Evolutionary conservation across 73 alveolate genomes (phyloP).

Genomic region (Paramecium primaurelia): DNA sequence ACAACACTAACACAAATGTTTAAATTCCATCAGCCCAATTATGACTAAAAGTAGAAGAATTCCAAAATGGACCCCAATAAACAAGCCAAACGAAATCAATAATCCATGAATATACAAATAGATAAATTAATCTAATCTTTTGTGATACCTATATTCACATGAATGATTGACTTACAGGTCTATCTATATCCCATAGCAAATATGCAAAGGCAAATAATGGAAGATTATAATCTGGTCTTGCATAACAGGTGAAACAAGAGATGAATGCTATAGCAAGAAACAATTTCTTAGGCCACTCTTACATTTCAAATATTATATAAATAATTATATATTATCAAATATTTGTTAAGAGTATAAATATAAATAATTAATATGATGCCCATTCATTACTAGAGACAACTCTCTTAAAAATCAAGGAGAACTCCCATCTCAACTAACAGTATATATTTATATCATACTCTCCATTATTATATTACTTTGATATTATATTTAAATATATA

Average conservation of each 20-base stretch:
- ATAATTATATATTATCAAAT: background rate
- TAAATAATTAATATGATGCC: background rate
- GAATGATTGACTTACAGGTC: conserved; percentile 40
- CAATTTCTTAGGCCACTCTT: conserved; percentile 44
- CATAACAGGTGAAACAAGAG: conserved; percentile 59
- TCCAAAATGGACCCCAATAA: conserved; percentile 66
- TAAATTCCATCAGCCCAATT: conserved; percentile 64
- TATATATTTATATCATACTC: too few relatives aligned
- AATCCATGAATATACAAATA: conserved; percentile 58
- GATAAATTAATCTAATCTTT: conserved; percentile 55
- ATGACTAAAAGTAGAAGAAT: conserved; percentile 25
- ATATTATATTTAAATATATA: too few relatives aligned
- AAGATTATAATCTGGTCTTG: conserved; percentile 62
- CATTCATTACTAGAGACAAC: background rate
- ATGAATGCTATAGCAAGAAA: conserved; percentile 54
- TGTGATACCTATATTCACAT: conserved; percentile 5
- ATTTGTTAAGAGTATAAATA: background rate
- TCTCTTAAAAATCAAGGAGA: background rate
- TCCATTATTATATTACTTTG: too few relatives aligned
- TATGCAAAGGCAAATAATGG: conserved; percentile 60
- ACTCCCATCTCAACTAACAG: background rate
- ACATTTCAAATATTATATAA: background rate
- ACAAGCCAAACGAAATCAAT: conserved; percentile 62
- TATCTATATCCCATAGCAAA: conserved; percentile 51
- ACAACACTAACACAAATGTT: conserved; percentile 30